Percentiles rank a stretch among this genome's conserved stretches.
Conservation (phyloP, 768 basidiomycete species). For the Lyophyllum atratum region DNA sequence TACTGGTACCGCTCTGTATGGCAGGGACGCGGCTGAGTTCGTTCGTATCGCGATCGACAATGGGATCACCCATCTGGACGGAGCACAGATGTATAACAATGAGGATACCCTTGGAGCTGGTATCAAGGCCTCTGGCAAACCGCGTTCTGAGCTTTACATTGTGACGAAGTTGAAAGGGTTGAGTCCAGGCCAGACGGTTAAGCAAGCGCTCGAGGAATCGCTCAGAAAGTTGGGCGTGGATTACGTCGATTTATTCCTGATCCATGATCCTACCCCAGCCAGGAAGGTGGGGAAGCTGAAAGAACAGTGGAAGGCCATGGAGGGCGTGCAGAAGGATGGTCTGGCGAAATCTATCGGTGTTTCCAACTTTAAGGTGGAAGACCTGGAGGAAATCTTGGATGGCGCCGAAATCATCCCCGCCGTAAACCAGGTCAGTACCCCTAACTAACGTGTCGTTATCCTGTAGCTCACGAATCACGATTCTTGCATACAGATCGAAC, state of each 20-base stretch:
- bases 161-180: conserved; percentile 58
- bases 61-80: conserved; percentile 63
- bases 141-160: conserved; percentile 59
- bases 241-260: conserved; percentile 64
- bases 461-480: background rate
- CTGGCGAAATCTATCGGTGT: conserved; percentile 65
- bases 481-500: conserved; percentile 48
- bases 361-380: conserved; percentile 61
- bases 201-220: conserved; percentile 50
- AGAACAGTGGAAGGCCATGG: conserved; percentile 63
- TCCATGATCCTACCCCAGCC: conserved; percentile 48
- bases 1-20: conserved; percentile 56
- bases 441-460: background rate
- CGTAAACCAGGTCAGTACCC: conserved; percentile 61
- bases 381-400: conserved; percentile 54
- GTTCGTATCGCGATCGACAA: conserved; percentile 52
- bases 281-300: conserved; percentile 42
- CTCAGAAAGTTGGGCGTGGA: conserved; percentile 53
- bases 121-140: conserved; percentile 49
- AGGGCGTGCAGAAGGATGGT: conserved; percentile 49
- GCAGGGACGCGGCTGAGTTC: conserved; percentile 41
- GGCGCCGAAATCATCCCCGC: conserved; percentile 56
- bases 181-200: conserved; percentile 45
- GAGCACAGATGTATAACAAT: conserved; percentile 62
- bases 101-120: conserved; percentile 55